Percentiles rank a stretch among this genome's conserved stretches.
phyloP scores from a whole-genome alignment of 345 rosid genomes.

The Lenwebbia sp. region DNA sequence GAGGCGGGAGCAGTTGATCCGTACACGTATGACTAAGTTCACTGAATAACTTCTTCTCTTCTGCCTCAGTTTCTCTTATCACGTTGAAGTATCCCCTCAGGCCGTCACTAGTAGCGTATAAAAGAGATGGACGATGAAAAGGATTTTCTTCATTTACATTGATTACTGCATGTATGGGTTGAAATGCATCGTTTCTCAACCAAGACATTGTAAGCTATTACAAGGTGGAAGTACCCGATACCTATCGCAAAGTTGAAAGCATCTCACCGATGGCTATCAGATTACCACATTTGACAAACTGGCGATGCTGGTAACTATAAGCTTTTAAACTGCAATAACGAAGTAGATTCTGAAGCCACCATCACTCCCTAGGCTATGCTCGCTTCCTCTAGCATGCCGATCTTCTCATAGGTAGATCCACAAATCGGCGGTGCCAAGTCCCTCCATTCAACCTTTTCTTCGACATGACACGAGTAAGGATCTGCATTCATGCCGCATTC shows the following conservation, averaged over 20 bases:
- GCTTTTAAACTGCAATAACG: not conserved
- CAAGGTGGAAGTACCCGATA: not conserved
- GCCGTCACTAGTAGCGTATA: not conserved
- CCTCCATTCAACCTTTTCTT: not conserved
- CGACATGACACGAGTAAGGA: not conserved
- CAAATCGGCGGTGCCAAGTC: conserved; percentile 3
- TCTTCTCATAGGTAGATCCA: not conserved
- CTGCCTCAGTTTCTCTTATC: not conserved
- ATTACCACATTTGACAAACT: not conserved
- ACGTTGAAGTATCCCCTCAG: not conserved
- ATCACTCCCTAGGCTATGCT: not conserved
- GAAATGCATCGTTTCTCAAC: not conserved
- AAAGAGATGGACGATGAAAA: not conserved
- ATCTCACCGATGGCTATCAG: not conserved
- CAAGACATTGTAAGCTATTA: not conserved
- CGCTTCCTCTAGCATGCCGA: not conserved
- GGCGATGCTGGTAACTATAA: not conserved
- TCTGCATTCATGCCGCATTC: not conserved
- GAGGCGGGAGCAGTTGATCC: no score
- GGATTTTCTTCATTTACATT: not conserved
- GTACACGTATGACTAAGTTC: not conserved
- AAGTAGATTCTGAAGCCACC: not conserved
- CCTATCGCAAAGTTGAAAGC: not conserved
- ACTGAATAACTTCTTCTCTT: not conserved
- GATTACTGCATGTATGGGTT: not conserved